Evolutionary conservation across 768 basidiomycete species (phyloP).

Genomic region (Leccinum disarticulatum): DNA sequence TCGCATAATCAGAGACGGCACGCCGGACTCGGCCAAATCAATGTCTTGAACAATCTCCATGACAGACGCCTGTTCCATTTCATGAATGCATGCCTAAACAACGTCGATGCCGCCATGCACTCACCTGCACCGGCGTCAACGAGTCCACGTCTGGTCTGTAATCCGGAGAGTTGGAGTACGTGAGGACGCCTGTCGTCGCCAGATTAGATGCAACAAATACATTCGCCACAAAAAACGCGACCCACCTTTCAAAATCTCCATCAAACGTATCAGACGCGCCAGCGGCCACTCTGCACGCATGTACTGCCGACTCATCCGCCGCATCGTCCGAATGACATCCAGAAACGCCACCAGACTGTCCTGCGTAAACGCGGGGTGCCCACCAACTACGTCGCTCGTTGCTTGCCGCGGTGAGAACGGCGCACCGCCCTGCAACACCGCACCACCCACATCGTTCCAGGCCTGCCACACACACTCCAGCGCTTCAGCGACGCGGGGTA

Average conservation of each 20-base stretch:
- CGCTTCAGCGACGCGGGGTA: constrained; percentile 43
- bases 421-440: constrained; percentile 37
- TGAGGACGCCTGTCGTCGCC: constrained; percentile 56
- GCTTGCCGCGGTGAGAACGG: constrained; percentile 13
- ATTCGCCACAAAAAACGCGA: background rate
- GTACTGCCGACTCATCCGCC: constrained; percentile 49
- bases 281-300: constrained; percentile 61
- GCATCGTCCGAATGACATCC: constrained; percentile 62
- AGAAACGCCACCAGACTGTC: constrained; percentile 84
- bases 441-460: constrained; percentile 64
- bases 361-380: constrained; percentile 42
- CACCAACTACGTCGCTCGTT: constrained; percentile 4
- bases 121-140: constrained; percentile 77
- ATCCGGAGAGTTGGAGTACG: constrained; percentile 80
- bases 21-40: constrained; percentile 59
- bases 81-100: background rate
- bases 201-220: background rate
- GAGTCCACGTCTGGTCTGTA: constrained; percentile 86
- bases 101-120: constrained; percentile 3
- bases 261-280: constrained; percentile 61
- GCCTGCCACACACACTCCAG: constrained; percentile 70
- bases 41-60: constrained; percentile 69
- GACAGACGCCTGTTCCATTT: constrained; percentile 56
- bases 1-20: constrained; percentile 71
- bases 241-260: constrained; percentile 75